Evolutionary conservation across 1,139 yeast genomes (phyloP).

Genomic region (Yarrowia galli): DNA sequence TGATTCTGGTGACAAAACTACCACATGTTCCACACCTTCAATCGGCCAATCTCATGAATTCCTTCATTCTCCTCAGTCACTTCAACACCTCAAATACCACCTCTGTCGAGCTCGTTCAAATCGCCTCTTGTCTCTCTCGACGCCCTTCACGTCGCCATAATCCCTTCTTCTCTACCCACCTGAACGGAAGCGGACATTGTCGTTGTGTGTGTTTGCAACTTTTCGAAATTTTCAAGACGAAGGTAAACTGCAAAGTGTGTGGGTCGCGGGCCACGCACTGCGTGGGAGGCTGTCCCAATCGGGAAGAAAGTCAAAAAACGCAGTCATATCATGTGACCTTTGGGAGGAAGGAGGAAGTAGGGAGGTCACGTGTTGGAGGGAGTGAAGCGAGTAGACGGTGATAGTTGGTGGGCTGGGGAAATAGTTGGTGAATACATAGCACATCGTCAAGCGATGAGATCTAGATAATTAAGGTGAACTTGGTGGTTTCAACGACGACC

Average conservation of each 20-base stretch:
- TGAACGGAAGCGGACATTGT: slow-evolving; percentile 38
- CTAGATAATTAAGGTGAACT: too few species aligned
- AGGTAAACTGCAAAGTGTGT: slow-evolving; percentile 37
- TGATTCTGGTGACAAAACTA: too few species aligned
- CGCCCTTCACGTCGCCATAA: neutral
- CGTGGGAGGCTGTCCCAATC: slow-evolving; percentile 32
- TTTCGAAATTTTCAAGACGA: slow-evolving; percentile 31
- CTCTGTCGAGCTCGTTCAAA: neutral
- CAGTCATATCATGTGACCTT: slow-evolving; percentile 37
- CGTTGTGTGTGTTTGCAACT: slow-evolving; percentile 32
- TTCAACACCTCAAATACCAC: neutral
- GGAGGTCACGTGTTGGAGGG: neutral
- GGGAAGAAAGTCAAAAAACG: slow-evolving; percentile 35
- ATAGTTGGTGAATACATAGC: too few species aligned
- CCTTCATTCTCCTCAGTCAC: neutral
- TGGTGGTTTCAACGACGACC: too few species aligned
- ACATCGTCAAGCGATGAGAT: too few species aligned
- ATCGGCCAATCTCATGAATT: too few species aligned
- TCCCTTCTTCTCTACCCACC: slow-evolving; percentile 30
- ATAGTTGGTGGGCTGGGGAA: too few species aligned
- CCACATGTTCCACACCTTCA: too few species aligned
- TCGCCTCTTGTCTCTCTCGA: neutral
- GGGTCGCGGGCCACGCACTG: slow-evolving; percentile 28
- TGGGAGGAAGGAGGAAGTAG: neutral
- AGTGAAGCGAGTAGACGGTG: too few species aligned